Base-by-base conservation (phyloP, 768 basidiomycete species). In the Tricholoma terreum region DNA sequence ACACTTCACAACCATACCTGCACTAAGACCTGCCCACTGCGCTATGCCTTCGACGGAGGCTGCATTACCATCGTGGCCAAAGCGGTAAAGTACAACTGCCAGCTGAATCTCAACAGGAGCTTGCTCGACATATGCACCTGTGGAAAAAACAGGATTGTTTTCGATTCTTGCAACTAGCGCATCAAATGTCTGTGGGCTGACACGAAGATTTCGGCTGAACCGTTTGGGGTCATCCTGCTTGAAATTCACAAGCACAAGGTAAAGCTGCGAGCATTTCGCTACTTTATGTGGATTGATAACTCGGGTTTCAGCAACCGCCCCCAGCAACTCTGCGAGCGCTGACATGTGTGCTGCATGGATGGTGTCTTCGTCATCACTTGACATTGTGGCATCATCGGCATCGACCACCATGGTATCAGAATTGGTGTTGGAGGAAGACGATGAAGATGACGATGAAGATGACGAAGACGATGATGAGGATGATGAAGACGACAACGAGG, bases 41-140 rank as follows among this genome's bases (percentile, higher is more conserved):
- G 72, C 71, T 7, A 78, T 70, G n/a, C 57, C 48, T 30, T 67
- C 58, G 4, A 73, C 36, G 10, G 63, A 55, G 1, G 71, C 68
- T 12, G 69, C 73, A 72, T 75, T 80, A 24, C 77, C 75, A 58
- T 65, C 64, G 54, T 72, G 73, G 1, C 76, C 76, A 63, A n/a
- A n/a, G n/a, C n/a, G n/a, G n/a, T n/a, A n/a, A n/a, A n/a, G n/a
- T n/a, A n/a, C n/a, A n/a, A n/a, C n/a, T n/a, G n/a, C n/a, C n/a
- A n/a, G n/a, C n/a, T n/a, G n/a, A n/a, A n/a, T n/a, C n/a, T n/a
- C n/a, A 78, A 76, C 45, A 46, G 45, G 45, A 17, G 24, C 19
- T 24, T 46, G 45, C 19, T 46, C 45, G 11, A 17, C 17, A 21
- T 9, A 8, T n/a, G 45, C 19, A 15, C n/a, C 10, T 10, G 11